A percentile compares a stretch with the other conserved stretches of the same genome.
Evolutionary conservation across 2,329 filamentous ascomycete genomes (phyloP).

Genomic region (Pyrenochaeta sp.): DNA sequence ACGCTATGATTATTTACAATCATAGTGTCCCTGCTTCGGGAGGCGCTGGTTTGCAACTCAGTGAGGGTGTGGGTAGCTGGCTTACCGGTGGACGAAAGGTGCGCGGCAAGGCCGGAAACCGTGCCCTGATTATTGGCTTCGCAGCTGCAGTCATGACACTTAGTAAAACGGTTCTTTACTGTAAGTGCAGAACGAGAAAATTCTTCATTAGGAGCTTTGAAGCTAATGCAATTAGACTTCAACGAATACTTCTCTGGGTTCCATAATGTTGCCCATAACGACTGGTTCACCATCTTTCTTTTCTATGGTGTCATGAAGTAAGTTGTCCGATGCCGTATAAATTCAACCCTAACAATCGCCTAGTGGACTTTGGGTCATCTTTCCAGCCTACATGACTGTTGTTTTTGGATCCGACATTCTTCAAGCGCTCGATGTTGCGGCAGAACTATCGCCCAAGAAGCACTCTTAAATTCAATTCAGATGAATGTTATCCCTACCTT

Average conservation of each 20-base stretch:
- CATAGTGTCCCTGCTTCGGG: conserved; percentile 45
- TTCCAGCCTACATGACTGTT: conserved; percentile 69
- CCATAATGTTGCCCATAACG: conserved; percentile 69
- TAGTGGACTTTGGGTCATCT: conserved; percentile 70
- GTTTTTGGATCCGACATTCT: conserved; percentile 68
- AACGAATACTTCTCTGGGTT: conserved; percentile 69
- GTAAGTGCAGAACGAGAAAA: conserved; percentile 52
- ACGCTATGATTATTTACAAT: conserved; percentile 61
- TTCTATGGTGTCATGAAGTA: conserved; percentile 74
- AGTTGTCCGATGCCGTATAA: conserved; percentile 48
- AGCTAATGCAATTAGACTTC: conserved; percentile 55
- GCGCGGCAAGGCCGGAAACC: conserved; percentile 59
- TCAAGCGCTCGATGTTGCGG: conserved; percentile 61
- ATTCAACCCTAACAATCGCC: conserved; percentile 8
- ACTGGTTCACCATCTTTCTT: conserved; percentile 58
- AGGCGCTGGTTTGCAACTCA: conserved; percentile 50
- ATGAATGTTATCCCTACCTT: neutral
- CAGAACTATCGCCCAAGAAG: conserved; percentile 36
- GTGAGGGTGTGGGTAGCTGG: conserved; percentile 51
- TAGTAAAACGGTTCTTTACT: conserved; percentile 72
- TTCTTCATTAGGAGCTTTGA: neutral
- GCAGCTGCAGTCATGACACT: conserved; percentile 68
- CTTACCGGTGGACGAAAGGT: conserved; percentile 60
- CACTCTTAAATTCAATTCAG: conserved; percentile 21
- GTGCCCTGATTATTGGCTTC: conserved; percentile 66